phyloP scores from a whole-genome alignment of 2,329 filamentous ascomycete genomes.

The Davidsoniella neocaledoniae region DNA sequence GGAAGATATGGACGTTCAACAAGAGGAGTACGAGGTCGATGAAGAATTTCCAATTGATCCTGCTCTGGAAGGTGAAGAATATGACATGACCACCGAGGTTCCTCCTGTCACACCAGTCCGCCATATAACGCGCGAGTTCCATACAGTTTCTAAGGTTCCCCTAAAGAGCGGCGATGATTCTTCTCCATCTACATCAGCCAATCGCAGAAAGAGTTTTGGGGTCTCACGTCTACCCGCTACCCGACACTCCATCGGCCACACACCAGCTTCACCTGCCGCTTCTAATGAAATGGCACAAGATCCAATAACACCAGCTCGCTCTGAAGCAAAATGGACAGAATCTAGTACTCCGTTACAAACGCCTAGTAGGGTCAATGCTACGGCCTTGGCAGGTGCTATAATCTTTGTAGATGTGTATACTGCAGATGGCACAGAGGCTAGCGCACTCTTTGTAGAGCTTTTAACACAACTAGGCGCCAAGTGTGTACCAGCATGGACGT shows the following conservation, averaged over 20 bases:
- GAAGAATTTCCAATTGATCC: slow-evolving; percentile 39
- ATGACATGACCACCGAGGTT: slow-evolving; percentile 15
- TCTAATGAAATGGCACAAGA: slow-evolving; percentile 12
- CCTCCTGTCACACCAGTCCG: slow-evolving; percentile 41
- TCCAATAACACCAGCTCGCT: slow-evolving; percentile 20
- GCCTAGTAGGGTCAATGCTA: slow-evolving; percentile 23
- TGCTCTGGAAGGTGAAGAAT: slow-evolving; percentile 14
- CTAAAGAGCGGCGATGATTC: slow-evolving; percentile 50
- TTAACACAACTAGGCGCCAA: slow-evolving; percentile 67
- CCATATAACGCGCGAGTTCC: slow-evolving; percentile 32
- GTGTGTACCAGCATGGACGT: slow-evolving; percentile 60
- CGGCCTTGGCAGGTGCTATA: slow-evolving; percentile 47
- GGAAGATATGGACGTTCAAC: neutral
- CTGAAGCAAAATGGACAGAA: slow-evolving; percentile 35
- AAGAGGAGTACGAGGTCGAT: slow-evolving; percentile 1
- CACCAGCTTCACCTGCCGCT: slow-evolving; percentile 14
- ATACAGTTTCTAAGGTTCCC: slow-evolving; percentile 64
- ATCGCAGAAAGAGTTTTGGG: slow-evolving; percentile 19
- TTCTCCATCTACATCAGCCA: slow-evolving; percentile 30
- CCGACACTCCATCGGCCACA: slow-evolving; percentile 8
- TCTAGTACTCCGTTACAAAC: slow-evolving; percentile 40
- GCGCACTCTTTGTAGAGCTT: slow-evolving; percentile 64
- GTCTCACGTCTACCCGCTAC: slow-evolving; percentile 11
- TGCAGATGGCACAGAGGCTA: slow-evolving; percentile 64
- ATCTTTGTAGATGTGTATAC: slow-evolving; percentile 76